phyloP scores from a whole-genome alignment of 2,329 filamentous ascomycete species.

The Diplodia corticola region DNA sequence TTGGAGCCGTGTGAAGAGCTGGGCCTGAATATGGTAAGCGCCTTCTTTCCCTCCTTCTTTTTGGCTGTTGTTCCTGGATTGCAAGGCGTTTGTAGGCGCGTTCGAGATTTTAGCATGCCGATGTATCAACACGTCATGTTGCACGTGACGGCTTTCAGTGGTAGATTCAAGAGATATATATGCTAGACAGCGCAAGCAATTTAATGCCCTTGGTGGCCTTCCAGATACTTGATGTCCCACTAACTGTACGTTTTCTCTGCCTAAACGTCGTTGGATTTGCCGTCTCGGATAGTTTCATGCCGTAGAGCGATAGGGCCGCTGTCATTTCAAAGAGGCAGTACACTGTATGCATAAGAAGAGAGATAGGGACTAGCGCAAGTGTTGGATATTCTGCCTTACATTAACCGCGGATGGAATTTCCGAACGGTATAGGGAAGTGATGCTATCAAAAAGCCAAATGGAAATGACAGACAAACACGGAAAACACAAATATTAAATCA shows the following conservation, averaged over 20 bases:
- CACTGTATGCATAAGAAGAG: too few species aligned
- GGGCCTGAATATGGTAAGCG: slow-evolving; percentile 42
- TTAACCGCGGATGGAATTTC: too few species aligned
- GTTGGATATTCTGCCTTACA: too few species aligned
- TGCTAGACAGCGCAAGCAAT: neutral
- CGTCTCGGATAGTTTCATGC: neutral
- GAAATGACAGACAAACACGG: too few species aligned
- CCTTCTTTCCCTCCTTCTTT: neutral
- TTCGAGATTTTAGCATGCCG: neutral
- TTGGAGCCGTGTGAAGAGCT: slow-evolving; percentile 63
- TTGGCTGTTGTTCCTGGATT: neutral
- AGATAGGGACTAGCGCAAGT: too few species aligned
- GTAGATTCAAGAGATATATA: neutral
- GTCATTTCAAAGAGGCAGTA: too few species aligned
- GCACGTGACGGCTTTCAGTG: neutral
- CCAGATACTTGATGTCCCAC: too few species aligned
- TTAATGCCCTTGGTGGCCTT: neutral
- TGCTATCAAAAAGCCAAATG: too few species aligned
- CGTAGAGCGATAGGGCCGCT: too few species aligned
- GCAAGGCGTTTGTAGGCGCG: neutral
- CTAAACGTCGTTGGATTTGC: neutral
- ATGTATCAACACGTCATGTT: neutral
- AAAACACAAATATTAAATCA: too few species aligned
- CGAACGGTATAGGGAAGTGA: too few species aligned
- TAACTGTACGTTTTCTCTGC: neutral